Evolutionary conservation across 2,329 filamentous ascomycete species (phyloP).

Genomic region (Sporothrix brasiliensis): DNA sequence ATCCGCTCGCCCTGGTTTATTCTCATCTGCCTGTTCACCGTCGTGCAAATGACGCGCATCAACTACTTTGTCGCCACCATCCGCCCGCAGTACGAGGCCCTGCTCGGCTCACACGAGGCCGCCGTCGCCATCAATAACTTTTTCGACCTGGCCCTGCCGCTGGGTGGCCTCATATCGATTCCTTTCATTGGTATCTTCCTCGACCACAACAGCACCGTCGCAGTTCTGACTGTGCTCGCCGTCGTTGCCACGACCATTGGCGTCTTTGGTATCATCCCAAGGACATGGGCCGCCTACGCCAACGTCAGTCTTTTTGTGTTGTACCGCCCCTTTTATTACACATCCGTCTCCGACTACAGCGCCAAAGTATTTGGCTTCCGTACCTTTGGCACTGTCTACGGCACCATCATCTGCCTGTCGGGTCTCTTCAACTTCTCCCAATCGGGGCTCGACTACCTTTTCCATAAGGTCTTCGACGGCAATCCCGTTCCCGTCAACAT

Average conservation of each 20-base stretch:
- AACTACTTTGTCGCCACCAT: constrained; percentile 94
- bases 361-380: constrained; percentile 92
- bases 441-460: constrained; percentile 75
- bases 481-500: constrained; percentile 79
- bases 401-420: constrained; percentile 81
- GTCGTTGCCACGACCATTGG: constrained; percentile 73
- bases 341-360: constrained; percentile 82
- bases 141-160: constrained; percentile 77
- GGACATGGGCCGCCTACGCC: constrained; percentile 69
- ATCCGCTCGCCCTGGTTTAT: constrained; percentile 82
- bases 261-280: constrained; percentile 71
- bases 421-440: constrained; percentile 84
- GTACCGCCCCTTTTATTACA: constrained; percentile 89
- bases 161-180: constrained; percentile 81
- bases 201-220: constrained; percentile 72
- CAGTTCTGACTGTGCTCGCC: constrained; percentile 72
- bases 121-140: constrained; percentile 76
- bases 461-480: constrained; percentile 70
- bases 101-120: constrained; percentile 64
- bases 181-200: constrained; percentile 83
- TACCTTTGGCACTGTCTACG: constrained; percentile 93
- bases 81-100: constrained; percentile 75
- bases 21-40: constrained; percentile 79
- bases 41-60: constrained; percentile 77
- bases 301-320: constrained; percentile 80